Conservation (phyloP, 345 rosid genomes). For the Arabidopsis arenosa region DNA sequence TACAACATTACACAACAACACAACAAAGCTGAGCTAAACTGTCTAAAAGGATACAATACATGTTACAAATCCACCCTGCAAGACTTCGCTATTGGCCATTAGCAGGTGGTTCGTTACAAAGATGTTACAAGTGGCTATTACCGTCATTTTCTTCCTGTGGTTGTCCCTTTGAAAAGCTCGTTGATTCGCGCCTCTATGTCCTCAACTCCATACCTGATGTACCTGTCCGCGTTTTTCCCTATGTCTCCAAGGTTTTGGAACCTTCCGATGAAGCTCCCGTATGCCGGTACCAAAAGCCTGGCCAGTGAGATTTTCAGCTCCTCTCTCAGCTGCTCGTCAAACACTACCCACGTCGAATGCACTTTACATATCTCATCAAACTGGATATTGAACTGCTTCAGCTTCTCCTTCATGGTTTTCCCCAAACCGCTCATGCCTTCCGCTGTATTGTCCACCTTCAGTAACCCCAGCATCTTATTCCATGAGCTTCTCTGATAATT, state of each 20-base stretch:
- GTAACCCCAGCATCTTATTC: conserved; percentile 62
- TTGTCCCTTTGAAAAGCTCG: conserved; percentile 63
- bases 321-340: conserved; percentile 72
- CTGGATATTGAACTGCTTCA: conserved; percentile 56
- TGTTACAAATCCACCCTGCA: conserved; percentile 39
- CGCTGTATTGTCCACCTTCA: conserved; percentile 58
- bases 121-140: conserved; percentile 19
- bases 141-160: conserved; percentile 63
- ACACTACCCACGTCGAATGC: conserved; percentile 64
- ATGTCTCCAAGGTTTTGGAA: conserved; percentile 62
- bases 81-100: conserved; percentile 36
- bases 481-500: conserved; percentile 76
- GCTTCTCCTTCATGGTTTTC: conserved; percentile 65
- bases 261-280: conserved; percentile 61
- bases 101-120: conserved; percentile 36
- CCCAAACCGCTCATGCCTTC: conserved; percentile 50
- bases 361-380: conserved; percentile 62
- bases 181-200: conserved; percentile 62
- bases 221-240: conserved; percentile 57
- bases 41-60: conserved; percentile 28
- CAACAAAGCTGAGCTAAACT: conserved; percentile 32
- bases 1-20: conserved; percentile 31
- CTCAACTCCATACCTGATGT: conserved; percentile 53
- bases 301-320: conserved; percentile 58
- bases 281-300: conserved; percentile 62